Percentiles rank a stretch among this genome's conserved stretches.
Evolutionary conservation across 2,329 filamentous ascomycete genomes (phyloP).

Genomic region (Ceratocystis albifundus): DNA sequence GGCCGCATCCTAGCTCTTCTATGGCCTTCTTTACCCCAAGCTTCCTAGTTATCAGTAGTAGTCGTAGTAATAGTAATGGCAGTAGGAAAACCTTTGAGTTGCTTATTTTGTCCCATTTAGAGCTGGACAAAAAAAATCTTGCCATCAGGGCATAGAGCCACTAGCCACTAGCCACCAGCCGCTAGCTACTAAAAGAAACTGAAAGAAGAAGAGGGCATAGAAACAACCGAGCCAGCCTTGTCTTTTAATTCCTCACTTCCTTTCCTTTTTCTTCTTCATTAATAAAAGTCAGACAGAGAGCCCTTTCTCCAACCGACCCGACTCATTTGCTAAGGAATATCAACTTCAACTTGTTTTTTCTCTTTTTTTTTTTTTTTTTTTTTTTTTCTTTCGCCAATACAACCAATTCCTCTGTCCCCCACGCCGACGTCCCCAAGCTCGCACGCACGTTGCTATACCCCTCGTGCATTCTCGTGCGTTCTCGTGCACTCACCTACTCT

Average conservation of each 20-base stretch:
- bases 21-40: neutral
- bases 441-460: neutral
- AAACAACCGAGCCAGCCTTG: neutral
- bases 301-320: neutral
- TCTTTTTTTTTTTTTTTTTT: too few species aligned
- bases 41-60: neutral
- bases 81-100: neutral
- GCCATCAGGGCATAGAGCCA: conserved; percentile 1
- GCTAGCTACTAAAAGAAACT: conserved; percentile 1
- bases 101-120: neutral
- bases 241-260: neutral
- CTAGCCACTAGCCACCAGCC: too few species aligned
- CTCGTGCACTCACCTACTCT: neutral
- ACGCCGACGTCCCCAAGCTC: neutral
- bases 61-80: too few species aligned
- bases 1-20: neutral
- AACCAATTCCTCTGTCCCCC: neutral
- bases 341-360: too few species aligned
- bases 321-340: neutral
- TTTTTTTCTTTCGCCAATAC: neutral
- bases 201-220: neutral
- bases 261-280: neutral
- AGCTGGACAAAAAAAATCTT: neutral
- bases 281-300: neutral
- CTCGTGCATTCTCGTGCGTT: conserved; percentile 10